Evolutionary conservation across 2,329 filamentous ascomycete genomes (phyloP).

Genomic region (Penicillium janthinellum): DNA sequence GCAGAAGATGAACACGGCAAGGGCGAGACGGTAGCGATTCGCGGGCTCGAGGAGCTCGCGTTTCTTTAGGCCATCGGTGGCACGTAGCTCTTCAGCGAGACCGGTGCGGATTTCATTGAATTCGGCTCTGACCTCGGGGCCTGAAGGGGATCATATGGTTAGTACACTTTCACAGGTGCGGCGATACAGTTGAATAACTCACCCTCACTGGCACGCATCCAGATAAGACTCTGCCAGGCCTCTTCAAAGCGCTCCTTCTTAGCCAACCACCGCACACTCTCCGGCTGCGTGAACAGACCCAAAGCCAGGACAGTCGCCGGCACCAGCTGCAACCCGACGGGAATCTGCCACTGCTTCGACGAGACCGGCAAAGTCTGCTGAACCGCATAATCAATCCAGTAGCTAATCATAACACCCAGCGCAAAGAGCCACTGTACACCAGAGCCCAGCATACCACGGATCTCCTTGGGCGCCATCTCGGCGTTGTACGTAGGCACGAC

Average conservation of each 20-base stretch:
- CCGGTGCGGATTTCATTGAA: constrained; percentile 37
- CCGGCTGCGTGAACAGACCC: constrained; percentile 52
- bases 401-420: constrained; percentile 40
- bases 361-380: constrained; percentile 40
- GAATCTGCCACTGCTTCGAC: constrained; percentile 55
- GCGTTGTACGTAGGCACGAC: constrained; percentile 46
- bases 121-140: constrained; percentile 51
- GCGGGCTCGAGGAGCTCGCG: constrained; percentile 50
- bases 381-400: constrained; percentile 55
- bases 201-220: constrained; percentile 47
- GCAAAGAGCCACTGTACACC: constrained; percentile 43
- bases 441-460: constrained; percentile 44
- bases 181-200: constrained; percentile 9
- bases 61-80: constrained; percentile 51
- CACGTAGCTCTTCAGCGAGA: constrained; percentile 28
- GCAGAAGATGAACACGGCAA: constrained; percentile 54
- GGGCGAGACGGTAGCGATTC: constrained; percentile 51
- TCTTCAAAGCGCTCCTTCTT: constrained; percentile 52
- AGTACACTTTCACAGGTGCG: constrained; percentile 2
- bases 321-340: constrained; percentile 51
- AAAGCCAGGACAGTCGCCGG: constrained; percentile 51
- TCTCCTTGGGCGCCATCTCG: constrained; percentile 48
- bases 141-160: constrained; percentile 20
- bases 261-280: constrained; percentile 53
- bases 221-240: constrained; percentile 50